Conservation (phyloP, 345 rosid species). For the Melaleuca quinquenervia region DNA sequence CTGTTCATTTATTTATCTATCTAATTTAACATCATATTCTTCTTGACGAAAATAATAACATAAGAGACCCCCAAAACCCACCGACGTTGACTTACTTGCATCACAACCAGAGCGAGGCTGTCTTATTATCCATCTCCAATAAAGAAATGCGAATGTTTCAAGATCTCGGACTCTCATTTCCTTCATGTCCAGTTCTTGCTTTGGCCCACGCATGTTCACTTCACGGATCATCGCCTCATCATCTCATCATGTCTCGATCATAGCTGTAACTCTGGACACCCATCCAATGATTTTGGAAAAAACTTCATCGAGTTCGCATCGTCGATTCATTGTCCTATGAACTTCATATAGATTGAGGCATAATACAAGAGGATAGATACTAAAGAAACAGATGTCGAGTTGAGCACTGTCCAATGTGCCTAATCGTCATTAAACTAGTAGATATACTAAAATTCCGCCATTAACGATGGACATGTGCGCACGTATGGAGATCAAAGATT, state of each 20-base stretch:
- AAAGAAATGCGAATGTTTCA: background rate
- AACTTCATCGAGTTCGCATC: background rate
- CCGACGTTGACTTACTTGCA: background rate
- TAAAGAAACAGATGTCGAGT: background rate
- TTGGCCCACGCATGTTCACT: background rate
- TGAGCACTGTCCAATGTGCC: background rate
- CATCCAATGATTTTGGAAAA: background rate
- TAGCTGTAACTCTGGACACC: background rate
- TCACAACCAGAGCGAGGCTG: background rate
- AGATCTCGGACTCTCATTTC: background rate
- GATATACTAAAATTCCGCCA: background rate
- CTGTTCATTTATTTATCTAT: background rate
- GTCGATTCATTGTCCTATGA: background rate
- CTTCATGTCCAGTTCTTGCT: background rate
- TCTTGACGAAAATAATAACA: background rate
- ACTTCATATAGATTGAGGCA: background rate
- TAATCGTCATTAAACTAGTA: background rate
- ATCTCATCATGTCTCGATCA: background rate
- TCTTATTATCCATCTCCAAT: background rate
- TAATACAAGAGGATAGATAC: background rate
- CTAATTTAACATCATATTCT: background rate
- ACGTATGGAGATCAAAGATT: background rate
- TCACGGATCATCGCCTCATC: background rate
- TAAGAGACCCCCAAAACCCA: background rate
- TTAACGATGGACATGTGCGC: background rate